Evolutionary conservation across 2,329 filamentous ascomycete genomes (phyloP).

Genomic region (Ophiocordyceps robertsii): DNA sequence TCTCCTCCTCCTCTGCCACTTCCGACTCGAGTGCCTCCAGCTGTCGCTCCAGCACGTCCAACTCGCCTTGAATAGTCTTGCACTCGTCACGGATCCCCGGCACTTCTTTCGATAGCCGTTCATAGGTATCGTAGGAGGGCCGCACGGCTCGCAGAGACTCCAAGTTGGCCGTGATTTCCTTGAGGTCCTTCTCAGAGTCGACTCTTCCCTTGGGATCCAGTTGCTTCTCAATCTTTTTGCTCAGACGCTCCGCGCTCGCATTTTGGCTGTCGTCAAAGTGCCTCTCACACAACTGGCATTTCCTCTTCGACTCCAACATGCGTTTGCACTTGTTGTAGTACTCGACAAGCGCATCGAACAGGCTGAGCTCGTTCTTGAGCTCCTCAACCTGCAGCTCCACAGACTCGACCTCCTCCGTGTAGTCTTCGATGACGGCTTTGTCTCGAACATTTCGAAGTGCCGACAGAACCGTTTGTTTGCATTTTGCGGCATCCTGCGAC

Average conservation of each 20-base stretch:
- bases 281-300: slow-evolving; percentile 65
- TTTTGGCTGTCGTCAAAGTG: slow-evolving; percentile 47
- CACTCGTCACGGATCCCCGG: slow-evolving; percentile 54
- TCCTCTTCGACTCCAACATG: slow-evolving; percentile 52
- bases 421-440: slow-evolving; percentile 37
- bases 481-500: slow-evolving; percentile 45
- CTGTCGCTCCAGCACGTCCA: slow-evolving; percentile 42
- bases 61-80: slow-evolving; percentile 46
- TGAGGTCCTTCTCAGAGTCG: slow-evolving; percentile 47
- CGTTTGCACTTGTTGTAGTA: slow-evolving; percentile 60
- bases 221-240: slow-evolving; percentile 51
- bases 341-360: slow-evolving; percentile 53
- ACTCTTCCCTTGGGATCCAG: slow-evolving; percentile 49
- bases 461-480: slow-evolving; percentile 40
- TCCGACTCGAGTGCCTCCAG: slow-evolving; percentile 55
- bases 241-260: slow-evolving; percentile 46
- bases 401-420: slow-evolving; percentile 34
- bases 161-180: slow-evolving; percentile 34
- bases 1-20: slow-evolving; percentile 50
- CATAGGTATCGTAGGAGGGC: slow-evolving; percentile 60
- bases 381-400: slow-evolving; percentile 45
- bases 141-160: slow-evolving; percentile 48
- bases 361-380: slow-evolving; percentile 52
- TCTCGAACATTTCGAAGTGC: slow-evolving; percentile 32
- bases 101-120: slow-evolving; percentile 57